Evolutionary conservation across 2,329 filamentous ascomycete genomes (phyloP).

Genomic region (Aspergillus oerlinghausenensis): DNA sequence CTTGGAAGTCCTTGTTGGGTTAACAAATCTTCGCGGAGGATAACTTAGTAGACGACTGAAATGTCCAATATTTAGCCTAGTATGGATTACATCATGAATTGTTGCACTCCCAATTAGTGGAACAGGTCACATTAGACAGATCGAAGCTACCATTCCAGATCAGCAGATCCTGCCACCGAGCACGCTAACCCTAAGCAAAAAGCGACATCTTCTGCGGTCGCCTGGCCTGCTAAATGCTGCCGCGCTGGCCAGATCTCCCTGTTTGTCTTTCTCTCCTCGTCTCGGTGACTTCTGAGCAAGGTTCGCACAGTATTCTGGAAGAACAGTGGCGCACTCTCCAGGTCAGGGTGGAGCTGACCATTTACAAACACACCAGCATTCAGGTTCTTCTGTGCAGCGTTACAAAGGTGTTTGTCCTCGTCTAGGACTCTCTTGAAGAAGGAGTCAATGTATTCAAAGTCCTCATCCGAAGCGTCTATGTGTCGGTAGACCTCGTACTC

Average conservation of each 20-base stretch:
- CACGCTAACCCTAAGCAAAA: not conserved
- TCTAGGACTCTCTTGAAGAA: slow-evolving; percentile 61
- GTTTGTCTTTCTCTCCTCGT: not conserved
- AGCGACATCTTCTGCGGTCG: not conserved
- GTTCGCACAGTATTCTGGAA: not conserved
- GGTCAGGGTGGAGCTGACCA: slow-evolving; percentile 57
- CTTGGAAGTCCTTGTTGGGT: too few species aligned
- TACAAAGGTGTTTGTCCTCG: slow-evolving; percentile 60
- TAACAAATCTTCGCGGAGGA: too few species aligned
- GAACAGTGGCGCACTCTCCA: slow-evolving; percentile 40
- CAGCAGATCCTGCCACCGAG: not conserved
- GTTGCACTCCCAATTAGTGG: too few species aligned
- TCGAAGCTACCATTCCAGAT: not conserved
- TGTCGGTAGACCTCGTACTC: slow-evolving; percentile 61
- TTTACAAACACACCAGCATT: slow-evolving; percentile 58
- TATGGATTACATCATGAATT: too few species aligned
- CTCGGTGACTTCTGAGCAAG: not conserved
- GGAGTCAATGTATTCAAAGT: slow-evolving; percentile 53
- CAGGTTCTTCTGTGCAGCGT: slow-evolving; percentile 55
- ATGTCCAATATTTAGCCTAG: too few species aligned
- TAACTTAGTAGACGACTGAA: too few species aligned
- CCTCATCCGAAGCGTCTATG: slow-evolving; percentile 52
- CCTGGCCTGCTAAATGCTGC: not conserved
- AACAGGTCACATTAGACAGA: not conserved
- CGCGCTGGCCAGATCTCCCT: not conserved